Percentiles rank a stretch among this genome's conserved stretches.
These are phyloP conservation scores for Alternaria sp. DNA, from an alignment of 2,329 filamentous ascomycete species.

Conservation along the genomic window DNA sequence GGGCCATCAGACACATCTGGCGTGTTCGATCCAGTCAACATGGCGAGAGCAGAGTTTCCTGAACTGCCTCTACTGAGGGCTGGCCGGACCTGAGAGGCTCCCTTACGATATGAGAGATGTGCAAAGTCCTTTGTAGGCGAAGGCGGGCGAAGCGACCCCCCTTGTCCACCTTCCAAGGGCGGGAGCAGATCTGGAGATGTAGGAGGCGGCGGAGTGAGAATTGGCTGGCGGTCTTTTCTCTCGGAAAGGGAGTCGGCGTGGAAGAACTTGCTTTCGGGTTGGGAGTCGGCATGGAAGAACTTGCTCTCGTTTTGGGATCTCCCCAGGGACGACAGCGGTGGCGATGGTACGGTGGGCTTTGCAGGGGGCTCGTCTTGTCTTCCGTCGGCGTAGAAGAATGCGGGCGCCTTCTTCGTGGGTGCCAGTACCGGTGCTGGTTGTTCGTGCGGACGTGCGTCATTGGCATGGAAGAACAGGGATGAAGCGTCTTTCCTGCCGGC, in stretches of 20 bases:
- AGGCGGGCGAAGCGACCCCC: conserved; percentile 43
- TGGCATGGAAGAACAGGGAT: conserved; percentile 91
- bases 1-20: conserved; percentile 32
- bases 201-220: conserved; percentile 40
- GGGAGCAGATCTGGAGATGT: conserved; percentile 34
- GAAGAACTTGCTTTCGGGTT: conserved; percentile 64
- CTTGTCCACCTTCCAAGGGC: conserved; percentile 15
- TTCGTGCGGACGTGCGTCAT: conserved; percentile 63
- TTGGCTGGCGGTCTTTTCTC: conserved; percentile 45
- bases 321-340: conserved; percentile 39
- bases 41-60: conserved; percentile 42
- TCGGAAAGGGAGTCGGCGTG: conserved; percentile 66
- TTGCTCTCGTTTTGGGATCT: conserved; percentile 54
- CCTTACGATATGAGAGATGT: conserved; percentile 58
- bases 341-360: conserved; percentile 37
- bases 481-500: conserved; percentile 38
- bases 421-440: conserved; percentile 33
- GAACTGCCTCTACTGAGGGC: conserved; percentile 40
- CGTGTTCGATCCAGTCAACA: conserved; percentile 34
- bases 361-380: conserved; percentile 49
- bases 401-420: conserved; percentile 52
- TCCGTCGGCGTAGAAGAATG: conserved; percentile 61
- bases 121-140: conserved; percentile 57
- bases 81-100: conserved; percentile 56
- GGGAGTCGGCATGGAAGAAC: conserved; percentile 75